Evolutionary conservation across 73 alveolate species (phyloP).

Genomic region (Symbiodinium natans): DNA sequence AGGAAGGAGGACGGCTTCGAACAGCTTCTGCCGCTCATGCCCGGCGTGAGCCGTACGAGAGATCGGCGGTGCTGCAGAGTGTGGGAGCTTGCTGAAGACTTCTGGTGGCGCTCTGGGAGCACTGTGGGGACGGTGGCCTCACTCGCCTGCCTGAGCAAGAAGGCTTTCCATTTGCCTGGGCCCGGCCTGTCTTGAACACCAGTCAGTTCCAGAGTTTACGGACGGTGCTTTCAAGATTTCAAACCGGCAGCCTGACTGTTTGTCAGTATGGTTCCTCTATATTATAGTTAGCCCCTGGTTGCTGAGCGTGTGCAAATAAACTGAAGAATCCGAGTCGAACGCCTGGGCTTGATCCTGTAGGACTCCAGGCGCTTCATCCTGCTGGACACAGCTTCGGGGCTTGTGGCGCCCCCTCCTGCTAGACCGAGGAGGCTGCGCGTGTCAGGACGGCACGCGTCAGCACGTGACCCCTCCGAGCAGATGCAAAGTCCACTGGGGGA

Average conservation of each 20-base stretch:
- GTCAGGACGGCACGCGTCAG: no score
- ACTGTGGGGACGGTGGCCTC: conserved; percentile 8
- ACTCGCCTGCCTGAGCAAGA: neutral
- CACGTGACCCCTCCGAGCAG: no score
- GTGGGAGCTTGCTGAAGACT: neutral
- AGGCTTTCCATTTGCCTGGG: neutral
- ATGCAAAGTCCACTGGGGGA: no score
- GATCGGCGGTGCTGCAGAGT: neutral
- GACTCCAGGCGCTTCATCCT: neutral
- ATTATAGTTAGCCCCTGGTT: neutral
- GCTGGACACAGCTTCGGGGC: neutral
- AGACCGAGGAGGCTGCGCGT: no score
- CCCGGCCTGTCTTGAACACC: neutral
- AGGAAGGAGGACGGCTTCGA: neutral
- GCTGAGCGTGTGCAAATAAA: neutral
- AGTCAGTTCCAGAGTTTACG: neutral
- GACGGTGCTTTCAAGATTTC: neutral
- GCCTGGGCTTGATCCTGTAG: neutral
- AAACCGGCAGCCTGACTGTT: neutral
- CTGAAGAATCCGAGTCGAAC: neutral
- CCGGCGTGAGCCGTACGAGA: neutral
- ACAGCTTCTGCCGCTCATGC: neutral
- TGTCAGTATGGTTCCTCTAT: neutral
- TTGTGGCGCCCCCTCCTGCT: neutral
- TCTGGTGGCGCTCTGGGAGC: neutral